Evolutionary conservation across 2,329 filamentous ascomycete genomes (phyloP), one percentile per base, ranked within the genome.

Genomic region (Alternaria viburni): DNA sequence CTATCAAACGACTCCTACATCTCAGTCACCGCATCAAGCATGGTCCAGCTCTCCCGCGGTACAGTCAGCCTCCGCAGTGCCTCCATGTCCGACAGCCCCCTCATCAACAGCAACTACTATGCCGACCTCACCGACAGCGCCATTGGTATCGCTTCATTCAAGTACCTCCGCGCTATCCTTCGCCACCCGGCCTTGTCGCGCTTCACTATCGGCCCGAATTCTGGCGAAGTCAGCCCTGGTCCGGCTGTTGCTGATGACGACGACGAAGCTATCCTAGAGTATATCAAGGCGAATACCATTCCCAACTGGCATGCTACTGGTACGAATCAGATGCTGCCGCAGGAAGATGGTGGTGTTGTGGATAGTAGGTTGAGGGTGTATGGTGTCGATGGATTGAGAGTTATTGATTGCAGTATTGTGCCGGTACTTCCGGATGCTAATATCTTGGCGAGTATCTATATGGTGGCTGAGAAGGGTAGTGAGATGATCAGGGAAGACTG

Each of bases 81-180:
- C 5, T 70, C 76, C 50, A 77, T 74, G 26, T 51, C 62, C 0
- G 77, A 78, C 46, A 60, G 64, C 1, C 81, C 81, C 0, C 51
- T 77, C 49, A 74, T 83, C 28, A 69, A 81, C 52, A 72, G 77
- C 0, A 74, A 76, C 13, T 81, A 79, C 75, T 72, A 82, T 7
- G 74, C 73, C 6, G 59, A 76, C 15, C 62, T 65, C 0, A 66
- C 67, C 1, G 80, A 82, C 57, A 49, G 71, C 25, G 76, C 80
- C 28, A 45, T 82, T 2, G 75, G 74, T 0, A 62, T 82, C 1
- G 73, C 74, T 1, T 77, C 71, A 0, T 74, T 77, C 65, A 77
- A 74, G 58, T 61, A 82, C 7, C 67, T 69, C 0, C 74, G 79
- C 15, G 66, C 77, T 8, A 69, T 79, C 13, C 69, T 77, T 23